Percentiles rank a stretch among this genome's conserved stretches.
Evolutionary conservation across 768 basidiomycete genomes (phyloP).

Genomic region (Auricularia sp.): DNA sequence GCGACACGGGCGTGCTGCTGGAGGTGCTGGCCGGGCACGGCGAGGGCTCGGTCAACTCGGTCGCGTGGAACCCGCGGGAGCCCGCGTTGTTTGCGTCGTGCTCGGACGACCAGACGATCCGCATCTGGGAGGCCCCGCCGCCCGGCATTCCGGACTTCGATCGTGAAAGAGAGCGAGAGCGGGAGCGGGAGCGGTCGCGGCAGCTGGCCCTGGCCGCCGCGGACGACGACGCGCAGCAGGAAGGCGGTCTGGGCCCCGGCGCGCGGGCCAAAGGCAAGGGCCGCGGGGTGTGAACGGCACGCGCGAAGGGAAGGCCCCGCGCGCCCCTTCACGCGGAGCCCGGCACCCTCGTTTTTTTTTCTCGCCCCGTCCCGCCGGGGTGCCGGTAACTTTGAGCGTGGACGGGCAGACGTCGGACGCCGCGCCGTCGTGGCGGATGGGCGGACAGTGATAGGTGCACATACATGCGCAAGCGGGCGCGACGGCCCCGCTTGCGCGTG

Average conservation of each 20-base stretch:
- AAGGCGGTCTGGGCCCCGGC: not conserved
- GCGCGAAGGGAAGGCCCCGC: not conserved
- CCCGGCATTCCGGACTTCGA: constrained; percentile 2
- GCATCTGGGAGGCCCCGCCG: constrained; percentile 70
- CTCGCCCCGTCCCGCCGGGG: not conserved
- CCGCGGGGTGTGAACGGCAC: not conserved
- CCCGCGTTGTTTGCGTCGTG: constrained; percentile 92
- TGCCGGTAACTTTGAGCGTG: not conserved
- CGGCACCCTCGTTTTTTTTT: not conserved
- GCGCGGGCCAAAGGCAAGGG: not conserved
- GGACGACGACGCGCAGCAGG: not conserved
- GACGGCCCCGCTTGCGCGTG: too few relatives aligned
- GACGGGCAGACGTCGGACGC: not conserved
- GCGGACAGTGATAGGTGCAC: not conserved
- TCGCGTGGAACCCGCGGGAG: constrained; percentile 90
- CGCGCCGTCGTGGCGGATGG: not conserved
- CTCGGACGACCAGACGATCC: constrained; percentile 84
- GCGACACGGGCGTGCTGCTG: constrained; percentile 71
- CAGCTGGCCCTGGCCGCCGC: not conserved
- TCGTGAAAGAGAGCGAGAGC: not conserved
- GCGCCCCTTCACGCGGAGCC: not conserved
- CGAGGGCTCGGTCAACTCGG: constrained; percentile 86
- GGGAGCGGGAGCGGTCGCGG: not conserved
- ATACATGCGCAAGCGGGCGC: not conserved
- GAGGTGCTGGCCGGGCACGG: constrained; percentile 84